phyloP scores from a whole-genome alignment of 108 stramenopile species.

The Conticribra guillardii region DNA sequence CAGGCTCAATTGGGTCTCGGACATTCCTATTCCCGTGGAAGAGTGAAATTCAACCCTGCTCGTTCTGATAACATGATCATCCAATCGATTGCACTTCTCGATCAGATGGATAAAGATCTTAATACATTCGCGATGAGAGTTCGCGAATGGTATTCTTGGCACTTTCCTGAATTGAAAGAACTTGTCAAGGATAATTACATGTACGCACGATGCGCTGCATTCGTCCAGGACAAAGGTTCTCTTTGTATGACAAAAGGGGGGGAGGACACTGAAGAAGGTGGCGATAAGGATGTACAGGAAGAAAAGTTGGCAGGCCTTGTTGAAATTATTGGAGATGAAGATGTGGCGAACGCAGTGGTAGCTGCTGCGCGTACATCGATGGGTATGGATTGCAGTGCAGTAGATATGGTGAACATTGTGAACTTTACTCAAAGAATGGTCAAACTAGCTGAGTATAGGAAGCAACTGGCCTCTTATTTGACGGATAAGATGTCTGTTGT shows the following conservation, averaged over 20 bases:
- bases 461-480: constrained; percentile 90
- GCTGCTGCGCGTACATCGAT: constrained; percentile 94
- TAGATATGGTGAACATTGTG: constrained; percentile 97
- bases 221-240: constrained; percentile 81
- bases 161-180: constrained; percentile 98
- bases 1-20: constrained; percentile 99
- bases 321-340: constrained; percentile 92
- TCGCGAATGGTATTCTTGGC: constrained; percentile 99
- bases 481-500: constrained; percentile 96
- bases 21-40: constrained; percentile 97
- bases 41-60: constrained; percentile 99
- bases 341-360: constrained; percentile 88
- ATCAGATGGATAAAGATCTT: constrained; percentile 99
- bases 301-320: constrained; percentile 81
- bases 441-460: constrained; percentile 95
- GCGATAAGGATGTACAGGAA: constrained; percentile 45
- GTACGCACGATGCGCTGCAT: constrained; percentile 92
- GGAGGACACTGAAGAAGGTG: constrained; percentile 55
- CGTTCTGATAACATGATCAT: constrained; percentile 99
- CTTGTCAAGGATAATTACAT: constrained; percentile 98
- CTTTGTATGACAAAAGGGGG: constrained; percentile 49
- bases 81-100: constrained; percentile 98
- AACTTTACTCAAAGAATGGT: constrained; percentile 98
- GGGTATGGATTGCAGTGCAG: constrained; percentile 98
- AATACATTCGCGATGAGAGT: constrained; percentile 99